Evolutionary conservation across 371 early-diverging fungal species (phyloP).

Genomic region (Saksenaea oblongispora): DNA sequence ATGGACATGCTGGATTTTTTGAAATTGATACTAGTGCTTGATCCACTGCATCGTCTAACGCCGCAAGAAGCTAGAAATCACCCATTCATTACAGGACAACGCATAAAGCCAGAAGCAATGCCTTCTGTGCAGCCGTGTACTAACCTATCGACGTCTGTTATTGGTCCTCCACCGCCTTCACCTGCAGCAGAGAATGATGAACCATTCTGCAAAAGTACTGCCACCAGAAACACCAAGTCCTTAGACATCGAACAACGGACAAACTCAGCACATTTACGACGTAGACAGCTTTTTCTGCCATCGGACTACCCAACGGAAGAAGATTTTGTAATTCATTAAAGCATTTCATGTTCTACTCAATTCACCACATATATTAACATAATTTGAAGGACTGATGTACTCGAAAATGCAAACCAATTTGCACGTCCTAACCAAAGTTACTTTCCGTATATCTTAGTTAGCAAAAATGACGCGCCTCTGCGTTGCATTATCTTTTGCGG

Average conservation of each 20-base stretch:
- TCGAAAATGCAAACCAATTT: no score
- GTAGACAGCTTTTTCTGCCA: neutral
- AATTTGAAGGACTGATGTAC: no score
- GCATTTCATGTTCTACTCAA: neutral
- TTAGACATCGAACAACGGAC: neutral
- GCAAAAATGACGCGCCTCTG: no score
- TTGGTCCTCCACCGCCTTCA: neutral
- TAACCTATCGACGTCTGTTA: neutral
- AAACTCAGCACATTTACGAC: neutral
- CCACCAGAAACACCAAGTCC: neutral
- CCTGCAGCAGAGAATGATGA: neutral
- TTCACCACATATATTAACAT: no score
- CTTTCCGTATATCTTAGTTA: no score
- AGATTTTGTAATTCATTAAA: conserved; percentile 2
- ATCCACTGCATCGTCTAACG: conserved; percentile 88
- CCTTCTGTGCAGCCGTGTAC: neutral
- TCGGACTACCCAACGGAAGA: neutral
- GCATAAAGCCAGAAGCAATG: neutral
- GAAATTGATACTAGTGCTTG: conserved; percentile 75
- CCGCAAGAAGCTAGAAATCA: conserved; percentile 90
- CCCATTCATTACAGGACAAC: conserved; percentile 74
- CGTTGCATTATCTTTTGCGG: no score
- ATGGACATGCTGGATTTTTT: conserved; percentile 83
- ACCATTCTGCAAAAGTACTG: neutral
- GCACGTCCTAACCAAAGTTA: no score